Conservation (phyloP, 495 filamentous ascomycete species). For the Aspergillus saccharolyticus region DNA sequence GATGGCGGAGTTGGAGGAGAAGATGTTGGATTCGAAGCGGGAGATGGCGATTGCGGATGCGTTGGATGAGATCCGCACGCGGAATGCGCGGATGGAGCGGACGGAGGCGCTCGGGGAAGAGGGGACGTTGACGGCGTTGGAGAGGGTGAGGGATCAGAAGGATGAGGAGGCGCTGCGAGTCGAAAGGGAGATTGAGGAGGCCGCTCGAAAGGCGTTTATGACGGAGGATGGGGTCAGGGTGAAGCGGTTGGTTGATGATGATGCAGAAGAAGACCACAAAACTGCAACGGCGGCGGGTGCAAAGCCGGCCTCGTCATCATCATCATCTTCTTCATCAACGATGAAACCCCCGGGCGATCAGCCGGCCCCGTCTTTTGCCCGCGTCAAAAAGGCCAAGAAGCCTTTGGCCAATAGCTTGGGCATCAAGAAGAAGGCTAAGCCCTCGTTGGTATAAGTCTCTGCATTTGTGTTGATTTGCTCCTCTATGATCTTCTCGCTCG, state of each 20-base stretch:
- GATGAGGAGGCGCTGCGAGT: constrained; percentile 59
- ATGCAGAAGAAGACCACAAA: constrained; percentile 22
- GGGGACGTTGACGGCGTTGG: constrained; percentile 34
- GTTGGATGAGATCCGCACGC: constrained; percentile 85
- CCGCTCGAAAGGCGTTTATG: constrained; percentile 73
- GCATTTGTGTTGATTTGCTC: no score
- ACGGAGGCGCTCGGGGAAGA: constrained; percentile 54
- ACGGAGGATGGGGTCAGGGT: constrained; percentile 53
- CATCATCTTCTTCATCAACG: no score
- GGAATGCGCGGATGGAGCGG: constrained; percentile 82
- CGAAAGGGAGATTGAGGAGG: constrained; percentile 83
- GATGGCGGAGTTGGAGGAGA: constrained; percentile 76
- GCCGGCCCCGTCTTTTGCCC: constrained; percentile 57
- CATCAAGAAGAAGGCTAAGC: constrained; percentile 78
- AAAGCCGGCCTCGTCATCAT: no score
- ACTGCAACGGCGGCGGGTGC: constrained; percentile 14
- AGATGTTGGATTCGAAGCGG: constrained; percentile 86
- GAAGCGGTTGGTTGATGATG: constrained; percentile 45
- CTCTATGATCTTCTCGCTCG: neutral
- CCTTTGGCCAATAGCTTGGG: constrained; percentile 64
- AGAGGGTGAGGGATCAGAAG: constrained; percentile 26
- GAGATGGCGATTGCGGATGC: constrained; percentile 98
- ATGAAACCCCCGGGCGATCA: no score
- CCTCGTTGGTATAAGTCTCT: constrained; percentile 38
- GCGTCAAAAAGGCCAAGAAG: constrained; percentile 80